These are phyloP conservation scores for Sporisorium graminicola DNA, from an alignment of 1,284 basidiomycete species.

Conservation along the genomic window DNA sequence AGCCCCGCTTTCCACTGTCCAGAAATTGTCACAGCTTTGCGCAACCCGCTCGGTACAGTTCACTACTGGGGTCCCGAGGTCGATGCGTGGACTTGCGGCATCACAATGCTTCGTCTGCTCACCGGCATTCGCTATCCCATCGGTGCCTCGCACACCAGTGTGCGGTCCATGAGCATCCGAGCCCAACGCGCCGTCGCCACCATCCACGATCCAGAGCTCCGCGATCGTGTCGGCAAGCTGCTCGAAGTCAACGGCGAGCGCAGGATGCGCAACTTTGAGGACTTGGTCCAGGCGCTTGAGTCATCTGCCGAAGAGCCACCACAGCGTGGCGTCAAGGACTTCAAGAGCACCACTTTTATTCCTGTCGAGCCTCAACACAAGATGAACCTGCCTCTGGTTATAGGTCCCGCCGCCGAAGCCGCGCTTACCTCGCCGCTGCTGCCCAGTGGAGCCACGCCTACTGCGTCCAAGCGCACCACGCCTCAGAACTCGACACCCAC, in stretches of 20 bases:
- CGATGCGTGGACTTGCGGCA: slow-evolving; percentile 75
- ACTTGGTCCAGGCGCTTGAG: slow-evolving; percentile 52
- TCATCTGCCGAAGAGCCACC: slow-evolving; percentile 30
- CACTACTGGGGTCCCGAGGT: slow-evolving; percentile 73
- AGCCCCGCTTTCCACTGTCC: slow-evolving; percentile 73
- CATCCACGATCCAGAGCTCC: slow-evolving; percentile 70
- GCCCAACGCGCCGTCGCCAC: slow-evolving; percentile 71
- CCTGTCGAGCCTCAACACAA: slow-evolving; percentile 72
- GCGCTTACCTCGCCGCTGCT: slow-evolving; percentile 37
- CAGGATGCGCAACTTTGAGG: slow-evolving; percentile 72
- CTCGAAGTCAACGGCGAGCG: slow-evolving; percentile 72
- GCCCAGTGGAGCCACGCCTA: slow-evolving; percentile 41
- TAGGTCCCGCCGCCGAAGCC: slow-evolving; percentile 50
- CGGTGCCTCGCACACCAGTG: slow-evolving; percentile 72
- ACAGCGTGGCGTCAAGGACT: slow-evolving; percentile 63
- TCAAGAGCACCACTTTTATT: slow-evolving; percentile 73
- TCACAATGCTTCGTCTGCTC: slow-evolving; percentile 73
- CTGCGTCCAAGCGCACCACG: slow-evolving; percentile 37
- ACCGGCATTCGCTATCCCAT: slow-evolving; percentile 73
- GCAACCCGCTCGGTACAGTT: slow-evolving; percentile 72
- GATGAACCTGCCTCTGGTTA: slow-evolving; percentile 70
- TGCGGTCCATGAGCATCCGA: slow-evolving; percentile 72
- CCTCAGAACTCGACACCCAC: slow-evolving; percentile 38
- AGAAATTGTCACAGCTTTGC: slow-evolving; percentile 73
- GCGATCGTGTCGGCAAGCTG: slow-evolving; percentile 71